phyloP scores from a whole-genome alignment of 1,284 basidiomycete genomes.

The Ganoderma leucocontextum region DNA sequence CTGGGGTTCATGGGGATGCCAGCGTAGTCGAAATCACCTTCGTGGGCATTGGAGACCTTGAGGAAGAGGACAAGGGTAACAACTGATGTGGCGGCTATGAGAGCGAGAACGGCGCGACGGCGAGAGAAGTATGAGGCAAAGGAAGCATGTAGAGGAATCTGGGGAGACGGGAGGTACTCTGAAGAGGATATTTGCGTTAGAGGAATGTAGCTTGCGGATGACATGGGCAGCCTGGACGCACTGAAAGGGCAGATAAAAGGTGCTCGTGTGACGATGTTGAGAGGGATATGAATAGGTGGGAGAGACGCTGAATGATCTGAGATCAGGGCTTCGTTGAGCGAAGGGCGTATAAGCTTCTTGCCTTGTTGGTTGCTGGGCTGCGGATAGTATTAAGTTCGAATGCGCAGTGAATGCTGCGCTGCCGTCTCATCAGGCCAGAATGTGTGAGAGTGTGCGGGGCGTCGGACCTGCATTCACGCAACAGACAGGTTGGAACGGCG shows the following conservation, averaged over 20 bases:
- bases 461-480: neutral
- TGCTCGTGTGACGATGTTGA: constrained; percentile 29
- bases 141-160: constrained; percentile 6
- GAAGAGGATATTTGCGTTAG: constrained; percentile 34
- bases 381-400: neutral
- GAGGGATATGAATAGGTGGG: constrained; percentile 9
- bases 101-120: constrained; percentile 34
- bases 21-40: constrained; percentile 26
- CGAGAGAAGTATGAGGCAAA: constrained; percentile 27
- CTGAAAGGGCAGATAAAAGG: constrained; percentile 12
- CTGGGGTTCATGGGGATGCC: constrained; percentile 18
- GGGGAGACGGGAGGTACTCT: constrained; percentile 20
- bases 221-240: constrained; percentile 27
- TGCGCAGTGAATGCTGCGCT: constrained; percentile 1
- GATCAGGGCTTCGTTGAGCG: neutral
- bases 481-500: neutral
- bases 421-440: neutral
- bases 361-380: neutral
- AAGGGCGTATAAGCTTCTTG: neutral
- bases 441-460: neutral
- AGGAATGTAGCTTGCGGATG: constrained; percentile 37
- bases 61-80: constrained; percentile 34
- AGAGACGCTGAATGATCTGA: constrained; percentile 11
- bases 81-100: constrained; percentile 31
- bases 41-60: constrained; percentile 22